Conservation (phyloP, 148 eudicot species). For the Diospyros kaki region DNA sequence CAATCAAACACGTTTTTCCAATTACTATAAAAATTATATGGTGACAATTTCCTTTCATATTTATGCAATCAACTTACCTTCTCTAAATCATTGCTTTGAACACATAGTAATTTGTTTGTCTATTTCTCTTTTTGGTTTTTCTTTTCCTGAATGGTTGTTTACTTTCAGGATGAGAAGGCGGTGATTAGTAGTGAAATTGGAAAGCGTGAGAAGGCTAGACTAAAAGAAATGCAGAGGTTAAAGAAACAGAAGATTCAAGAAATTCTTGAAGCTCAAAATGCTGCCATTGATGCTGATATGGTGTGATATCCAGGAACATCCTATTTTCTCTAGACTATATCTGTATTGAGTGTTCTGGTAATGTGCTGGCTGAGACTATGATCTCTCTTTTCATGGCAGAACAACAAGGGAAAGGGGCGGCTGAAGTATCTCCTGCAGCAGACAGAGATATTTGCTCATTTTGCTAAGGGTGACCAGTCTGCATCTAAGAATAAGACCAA, state of each 20-base stretch:
- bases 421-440: constrained; percentile 91
- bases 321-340: background rate
- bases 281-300: constrained; percentile 92
- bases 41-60: background rate
- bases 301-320: constrained; percentile 23
- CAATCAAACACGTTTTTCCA: background rate
- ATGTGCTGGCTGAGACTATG: background rate
- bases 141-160: background rate
- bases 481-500: constrained; percentile 53
- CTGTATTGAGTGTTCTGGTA: background rate
- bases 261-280: constrained; percentile 77
- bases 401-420: constrained; percentile 91
- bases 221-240: constrained; percentile 76
- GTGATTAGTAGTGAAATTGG: constrained; percentile 39
- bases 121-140: background rate
- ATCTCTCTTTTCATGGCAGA: constrained; percentile 36
- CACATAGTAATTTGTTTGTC: background rate
- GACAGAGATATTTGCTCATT: constrained; percentile 95
- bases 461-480: constrained; percentile 85
- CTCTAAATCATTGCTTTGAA: background rate
- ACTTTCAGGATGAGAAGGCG: constrained; percentile 47
- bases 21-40: background rate
- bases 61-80: background rate
- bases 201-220: constrained; percentile 72
- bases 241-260: constrained; percentile 92